Base-by-base conservation (phyloP, 78 protist species). In the Cavenderia fasciculata region DNA sequence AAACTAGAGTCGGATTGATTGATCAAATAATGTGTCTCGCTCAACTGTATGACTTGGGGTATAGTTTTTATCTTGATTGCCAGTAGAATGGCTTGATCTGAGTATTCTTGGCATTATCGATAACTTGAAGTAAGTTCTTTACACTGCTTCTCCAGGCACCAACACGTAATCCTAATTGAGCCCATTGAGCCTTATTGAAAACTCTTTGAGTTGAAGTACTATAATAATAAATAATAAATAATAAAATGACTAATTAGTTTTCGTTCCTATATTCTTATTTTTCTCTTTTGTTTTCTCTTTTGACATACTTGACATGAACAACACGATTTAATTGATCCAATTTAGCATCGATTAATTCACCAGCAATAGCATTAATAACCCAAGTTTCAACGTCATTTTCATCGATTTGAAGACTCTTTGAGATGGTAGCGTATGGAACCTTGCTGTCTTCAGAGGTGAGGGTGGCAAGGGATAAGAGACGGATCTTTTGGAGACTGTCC, bases 11-110 rank as follows among this genome's bases (percentile, higher is more conserved):
- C n/a, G n/a, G n/a, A n/a, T n/a, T n/a, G n/a, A n/a, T n/a, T n/a
- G n/a, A n/a, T n/a, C n/a, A n/a, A n/a, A n/a, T n/a, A n/a, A n/a
- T n/a, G n/a, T n/a, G n/a, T n/a, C n/a, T n/a, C n/a, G n/a, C n/a
- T n/a, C n/a, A n/a, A n/a, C n/a, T n/a, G n/a, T n/a, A n/a, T n/a
- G n/a, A n/a, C n/a, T n/a, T n/a, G n/a, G n/a, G n/a, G n/a, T 49
- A 49, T 59, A 34, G 4, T 40, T 36, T 23, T 69, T 69, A 47
- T 46, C 59, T 29, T 2, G 52, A 46, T 69, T 82, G 89, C 76
- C 71, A 82, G 59, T 82, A 82, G 70, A 82, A 82, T 82, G 89
- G 89, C 52, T 82, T 82, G n/a, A 82, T 59, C 68, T 82, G 89
- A 31, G 89, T 82, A 34, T 23, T 82, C 56, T 82, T 82, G 5